phyloP scores from a whole-genome alignment of 2,329 filamentous ascomycete species.

The Trichoderma simmonsii region DNA sequence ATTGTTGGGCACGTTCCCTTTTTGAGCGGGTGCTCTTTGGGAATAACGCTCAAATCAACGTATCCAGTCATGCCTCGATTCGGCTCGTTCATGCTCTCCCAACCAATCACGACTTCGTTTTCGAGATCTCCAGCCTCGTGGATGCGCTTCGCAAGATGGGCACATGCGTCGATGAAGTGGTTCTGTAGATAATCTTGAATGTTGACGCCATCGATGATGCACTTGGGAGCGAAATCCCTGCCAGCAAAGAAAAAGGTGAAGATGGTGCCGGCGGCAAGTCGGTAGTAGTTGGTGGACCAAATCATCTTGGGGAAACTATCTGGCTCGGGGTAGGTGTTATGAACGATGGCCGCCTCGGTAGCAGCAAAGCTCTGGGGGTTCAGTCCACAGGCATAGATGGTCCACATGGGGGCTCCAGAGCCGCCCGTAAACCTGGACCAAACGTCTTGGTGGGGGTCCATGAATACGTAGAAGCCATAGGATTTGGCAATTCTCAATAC shows the following conservation, averaged over 20 bases:
- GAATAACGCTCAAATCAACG: conserved; percentile 75
- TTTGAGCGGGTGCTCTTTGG: conserved; percentile 82
- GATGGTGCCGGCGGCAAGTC: conserved; percentile 82
- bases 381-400: conserved; percentile 87
- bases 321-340: conserved; percentile 87
- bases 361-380: conserved; percentile 80
- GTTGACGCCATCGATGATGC: conserved; percentile 89
- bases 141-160: conserved; percentile 78
- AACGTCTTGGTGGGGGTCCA: conserved; percentile 98
- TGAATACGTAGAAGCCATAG: conserved; percentile 94
- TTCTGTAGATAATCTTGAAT: conserved; percentile 93
- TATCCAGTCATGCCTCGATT: conserved; percentile 84
- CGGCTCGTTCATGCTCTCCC: conserved; percentile 96
- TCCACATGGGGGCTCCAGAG: conserved; percentile 97
- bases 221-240: conserved; percentile 89
- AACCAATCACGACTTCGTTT: conserved; percentile 83
- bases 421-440: conserved; percentile 95
- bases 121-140: conserved; percentile 87
- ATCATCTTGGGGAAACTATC: conserved; percentile 96
- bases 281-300: conserved; percentile 95
- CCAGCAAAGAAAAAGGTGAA: conserved; percentile 95
- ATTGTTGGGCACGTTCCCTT: conserved; percentile 91
- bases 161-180: conserved; percentile 78
- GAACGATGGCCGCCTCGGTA: conserved; percentile 89
- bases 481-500: conserved; percentile 78